Conservation (phyloP, 176 grass and related monocot genomes). For the Oropetium thomaeum region DNA sequence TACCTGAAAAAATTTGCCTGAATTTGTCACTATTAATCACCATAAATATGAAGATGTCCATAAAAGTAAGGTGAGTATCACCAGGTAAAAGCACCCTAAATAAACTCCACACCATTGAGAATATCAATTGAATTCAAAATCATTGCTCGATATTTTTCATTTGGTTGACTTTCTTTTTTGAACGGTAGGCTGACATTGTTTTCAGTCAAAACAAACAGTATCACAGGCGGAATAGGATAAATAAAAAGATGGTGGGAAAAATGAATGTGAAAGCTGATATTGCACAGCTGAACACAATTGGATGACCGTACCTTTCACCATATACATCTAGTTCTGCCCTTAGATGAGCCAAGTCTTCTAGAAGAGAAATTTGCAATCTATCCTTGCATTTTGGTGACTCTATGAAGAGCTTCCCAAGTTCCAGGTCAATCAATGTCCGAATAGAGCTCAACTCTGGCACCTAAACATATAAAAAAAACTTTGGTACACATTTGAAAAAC, state of each 20-base stretch:
- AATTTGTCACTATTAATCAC: neutral
- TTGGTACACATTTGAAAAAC: neutral
- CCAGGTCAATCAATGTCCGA: constrained; percentile 64
- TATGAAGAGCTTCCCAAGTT: constrained; percentile 51
- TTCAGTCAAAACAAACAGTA: neutral
- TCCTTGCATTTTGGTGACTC: constrained; percentile 61
- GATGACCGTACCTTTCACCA: constrained; percentile 59
- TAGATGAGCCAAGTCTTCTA: constrained; percentile 38
- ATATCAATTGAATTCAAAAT: neutral
- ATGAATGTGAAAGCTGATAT: constrained; percentile 4
- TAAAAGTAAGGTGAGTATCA: constrained; percentile 2
- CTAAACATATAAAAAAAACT: constrained; percentile 35
- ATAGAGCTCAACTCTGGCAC: constrained; percentile 82
- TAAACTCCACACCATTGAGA: neutral
- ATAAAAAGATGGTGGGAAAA: neutral
- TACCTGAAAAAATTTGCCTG: constrained; percentile 50
- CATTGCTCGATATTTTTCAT: neutral
- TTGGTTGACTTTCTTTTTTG: neutral
- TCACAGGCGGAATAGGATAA: neutral
- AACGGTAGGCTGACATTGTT: no score
- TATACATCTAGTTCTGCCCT: constrained; percentile 76
- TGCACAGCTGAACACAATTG: neutral
- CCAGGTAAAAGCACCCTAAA: neutral
- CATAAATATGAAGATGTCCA: neutral
- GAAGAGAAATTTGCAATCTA: constrained; percentile 76